Evolutionary conservation across 1,139 yeast genomes (phyloP).

Genomic region (Hyphopichia fennica): DNA sequence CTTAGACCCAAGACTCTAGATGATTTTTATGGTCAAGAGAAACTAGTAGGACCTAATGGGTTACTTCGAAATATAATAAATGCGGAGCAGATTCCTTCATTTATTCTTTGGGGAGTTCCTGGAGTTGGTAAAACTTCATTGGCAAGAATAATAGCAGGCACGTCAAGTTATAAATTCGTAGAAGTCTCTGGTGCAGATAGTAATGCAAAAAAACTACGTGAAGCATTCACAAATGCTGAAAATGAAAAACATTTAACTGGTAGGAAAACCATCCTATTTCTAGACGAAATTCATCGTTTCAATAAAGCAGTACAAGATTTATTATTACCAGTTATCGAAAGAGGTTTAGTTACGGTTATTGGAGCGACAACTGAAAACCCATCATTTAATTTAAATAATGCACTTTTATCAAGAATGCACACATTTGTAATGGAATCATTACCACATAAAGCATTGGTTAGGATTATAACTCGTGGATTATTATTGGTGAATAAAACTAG

Average conservation of each 20-base stretch:
- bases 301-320: conserved; percentile 89
- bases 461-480: conserved; percentile 63
- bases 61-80: conserved; percentile 67
- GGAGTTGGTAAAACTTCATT: conserved; percentile 93
- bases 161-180: conserved; percentile 58
- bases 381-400: conserved; percentile 85
- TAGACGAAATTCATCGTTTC: conserved; percentile 93
- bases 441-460: conserved; percentile 50
- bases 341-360: conserved; percentile 64
- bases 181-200: conserved; percentile 88
- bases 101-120: conserved; percentile 94
- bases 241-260: conserved; percentile 67
- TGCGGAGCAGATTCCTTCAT: conserved; percentile 69
- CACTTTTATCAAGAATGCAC: conserved; percentile 83
- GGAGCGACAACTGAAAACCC: conserved; percentile 99
- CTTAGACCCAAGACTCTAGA: conserved; percentile 72
- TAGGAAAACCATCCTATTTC: conserved; percentile 72
- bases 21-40: conserved; percentile 86
- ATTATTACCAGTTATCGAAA: conserved; percentile 70
- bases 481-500: conserved; percentile 60
- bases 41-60: conserved; percentile 74
- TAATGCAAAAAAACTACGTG: conserved; percentile 67
- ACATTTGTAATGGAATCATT: conserved; percentile 79
- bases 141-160: conserved; percentile 58
- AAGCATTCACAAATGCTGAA: conserved; percentile 70